Base-by-base conservation (phyloP, 1,284 basidiomycete genomes). In the Garcileccinum viscosum region DNA sequence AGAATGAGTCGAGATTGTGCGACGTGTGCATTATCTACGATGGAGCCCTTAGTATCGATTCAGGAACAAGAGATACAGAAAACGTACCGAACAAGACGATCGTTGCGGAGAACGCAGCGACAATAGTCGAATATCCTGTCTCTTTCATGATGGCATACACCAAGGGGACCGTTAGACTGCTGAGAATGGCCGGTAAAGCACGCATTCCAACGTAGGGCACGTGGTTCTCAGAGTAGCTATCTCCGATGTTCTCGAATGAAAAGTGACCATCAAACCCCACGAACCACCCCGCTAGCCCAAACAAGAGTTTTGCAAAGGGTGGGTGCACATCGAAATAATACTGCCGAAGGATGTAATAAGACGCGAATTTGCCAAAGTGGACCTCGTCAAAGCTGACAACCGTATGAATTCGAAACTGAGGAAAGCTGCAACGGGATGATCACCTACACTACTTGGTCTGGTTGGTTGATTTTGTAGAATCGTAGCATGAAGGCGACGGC, bases 311-410 rank as follows among this genome's bases (percentile, higher is more conserved):
- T 60, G 97, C 96, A 65, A 98, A 90, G 19, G 97, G 97, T 50
- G 97, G 97, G 78, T 99, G 98, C 5, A 99, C 98, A 81, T 99
- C 98, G 85, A 99, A 99, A 84, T 99, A 99, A 84, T 98, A 99
- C 82, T 98, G 90, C 72, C 96, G 87, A 66, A 86, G 85, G 76
- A 98, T 90, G 82, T 98, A 98, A 81, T 95, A 94, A 8, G 93
- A 90, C 24, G 96, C 96, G 81, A 99, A 97, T 83, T 95, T 95
- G 71, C 96, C 96, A 78, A 98, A 98, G 79, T 98, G 96, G 17
- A 98, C 96, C 84, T 98, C 96, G 80, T 98, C 96, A 81, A 98
- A 98, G 50, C 95, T 97, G 74, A 44, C 42, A 63, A 11, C 66
- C 42, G 27, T 69, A 30, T 69, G 30, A 60, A 62, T 66, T 63